A percentile compares a stretch with the other conserved stretches of the same genome.
These are phyloP conservation scores for Phallus indusiatus DNA, from an alignment of 768 basidiomycete species.

Conservation along the genomic window DNA sequence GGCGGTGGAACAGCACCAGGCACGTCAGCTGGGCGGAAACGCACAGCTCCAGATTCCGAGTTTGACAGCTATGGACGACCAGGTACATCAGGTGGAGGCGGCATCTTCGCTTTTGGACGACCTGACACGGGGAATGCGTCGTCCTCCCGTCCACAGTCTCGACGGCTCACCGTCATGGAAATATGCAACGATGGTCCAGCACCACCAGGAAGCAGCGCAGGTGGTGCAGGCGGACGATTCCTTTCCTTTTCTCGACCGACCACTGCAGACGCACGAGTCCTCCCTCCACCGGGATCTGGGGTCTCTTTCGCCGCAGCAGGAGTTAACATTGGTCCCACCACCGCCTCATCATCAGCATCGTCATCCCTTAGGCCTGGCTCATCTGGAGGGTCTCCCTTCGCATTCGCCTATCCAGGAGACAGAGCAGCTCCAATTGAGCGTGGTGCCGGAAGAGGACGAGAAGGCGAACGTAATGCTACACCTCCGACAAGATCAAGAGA, in stretches of 20 bases:
- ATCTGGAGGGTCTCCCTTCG: neutral
- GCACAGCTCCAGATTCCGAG: constrained; percentile 23
- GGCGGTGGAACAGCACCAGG: constrained; percentile 8
- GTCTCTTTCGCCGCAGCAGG: neutral
- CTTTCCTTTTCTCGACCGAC: constrained; percentile 4
- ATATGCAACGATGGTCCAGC: constrained; percentile 69
- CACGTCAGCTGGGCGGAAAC: constrained; percentile 23
- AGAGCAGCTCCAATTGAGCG: neutral
- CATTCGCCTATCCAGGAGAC: constrained; percentile 1
- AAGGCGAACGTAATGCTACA: neutral
- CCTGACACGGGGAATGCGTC: constrained; percentile 47
- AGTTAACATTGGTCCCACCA: neutral
- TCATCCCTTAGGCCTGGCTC: neutral
- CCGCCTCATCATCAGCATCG: too few relatives aligned
- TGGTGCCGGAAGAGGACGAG: neutral
- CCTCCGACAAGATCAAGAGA: neutral
- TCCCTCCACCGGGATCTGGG: neutral
- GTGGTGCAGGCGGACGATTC: constrained; percentile 18
- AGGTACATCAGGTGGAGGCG: constrained; percentile 15
- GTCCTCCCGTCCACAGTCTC: constrained; percentile 70
- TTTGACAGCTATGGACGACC: constrained; percentile 11
- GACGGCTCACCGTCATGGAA: constrained; percentile 78
- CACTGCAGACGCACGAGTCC: constrained; percentile 4
- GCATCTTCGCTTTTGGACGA: constrained; percentile 49
- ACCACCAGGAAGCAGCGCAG: too few relatives aligned